phyloP scores from a whole-genome alignment of 2,329 filamentous ascomycete genomes.

The Truncatella angustata region DNA sequence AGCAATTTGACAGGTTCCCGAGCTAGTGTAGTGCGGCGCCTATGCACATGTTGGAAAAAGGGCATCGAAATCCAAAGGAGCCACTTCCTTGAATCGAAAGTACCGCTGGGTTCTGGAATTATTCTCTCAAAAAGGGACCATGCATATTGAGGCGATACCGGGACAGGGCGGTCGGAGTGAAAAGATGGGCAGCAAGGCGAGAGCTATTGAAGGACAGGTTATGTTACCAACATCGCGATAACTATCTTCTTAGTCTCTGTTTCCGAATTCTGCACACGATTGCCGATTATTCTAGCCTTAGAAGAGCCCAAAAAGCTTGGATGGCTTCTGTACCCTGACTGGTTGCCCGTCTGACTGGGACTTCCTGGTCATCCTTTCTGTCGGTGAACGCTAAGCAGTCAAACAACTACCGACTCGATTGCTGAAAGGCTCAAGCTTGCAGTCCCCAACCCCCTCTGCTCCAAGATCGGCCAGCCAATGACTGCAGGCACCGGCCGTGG shows the following conservation, averaged over 20 bases:
- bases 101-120: no score
- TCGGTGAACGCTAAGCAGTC: constrained; percentile 6
- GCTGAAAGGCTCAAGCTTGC: neutral
- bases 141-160: no score
- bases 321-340: neutral
- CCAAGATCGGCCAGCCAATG: neutral
- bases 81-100: neutral
- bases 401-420: constrained; percentile 1
- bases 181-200: no score
- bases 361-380: constrained; percentile 7
- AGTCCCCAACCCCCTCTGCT: neutral
- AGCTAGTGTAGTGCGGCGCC: constrained; percentile 23
- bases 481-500: neutral
- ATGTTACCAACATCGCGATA: no score
- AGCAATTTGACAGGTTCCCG: constrained; percentile 3
- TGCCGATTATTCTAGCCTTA: neutral
- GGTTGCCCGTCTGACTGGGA: neutral
- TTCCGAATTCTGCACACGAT: no score
- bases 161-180: no score
- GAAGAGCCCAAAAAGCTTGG: constrained; percentile 4
- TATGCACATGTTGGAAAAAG: constrained; percentile 20
- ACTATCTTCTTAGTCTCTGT: no score
- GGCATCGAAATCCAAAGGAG: neutral
- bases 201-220: no score
- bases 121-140: neutral